These are phyloP conservation scores for Candida pini DNA, from an alignment of 805 yeast species.

Conservation along the genomic window DNA sequence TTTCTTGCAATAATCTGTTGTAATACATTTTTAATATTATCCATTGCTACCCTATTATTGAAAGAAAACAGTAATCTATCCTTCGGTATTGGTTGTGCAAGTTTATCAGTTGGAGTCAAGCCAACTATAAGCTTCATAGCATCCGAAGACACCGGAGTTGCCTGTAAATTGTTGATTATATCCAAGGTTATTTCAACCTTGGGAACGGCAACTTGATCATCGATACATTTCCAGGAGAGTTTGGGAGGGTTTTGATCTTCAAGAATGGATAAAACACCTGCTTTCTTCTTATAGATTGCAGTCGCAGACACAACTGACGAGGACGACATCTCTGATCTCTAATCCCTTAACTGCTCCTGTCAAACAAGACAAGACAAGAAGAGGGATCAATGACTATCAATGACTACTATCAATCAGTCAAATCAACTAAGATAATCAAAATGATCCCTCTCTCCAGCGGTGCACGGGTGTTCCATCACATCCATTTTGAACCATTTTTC, in stretches of 20 bases:
- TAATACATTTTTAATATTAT: conserved; percentile 58
- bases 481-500: too few relatives aligned
- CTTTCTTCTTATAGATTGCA: conserved; percentile 47
- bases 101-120: conserved; percentile 24
- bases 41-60: conserved; percentile 70
- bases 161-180: conserved; percentile 49
- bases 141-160: conserved; percentile 61
- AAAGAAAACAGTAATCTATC: conserved; percentile 49
- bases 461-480: too few relatives aligned
- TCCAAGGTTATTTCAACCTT: conserved; percentile 37
- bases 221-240: conserved; percentile 55
- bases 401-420: too few relatives aligned
- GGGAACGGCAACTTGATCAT: conserved; percentile 34
- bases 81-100: conserved; percentile 16
- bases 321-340: background rate
- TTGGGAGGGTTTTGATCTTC: conserved; percentile 55
- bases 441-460: too few relatives aligned
- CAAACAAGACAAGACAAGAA: background rate
- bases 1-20: conserved; percentile 66
- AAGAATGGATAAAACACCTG: conserved; percentile 50
- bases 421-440: too few relatives aligned
- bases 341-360: background rate
- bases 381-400: too few relatives aligned
- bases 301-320: conserved; percentile 34
- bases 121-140: conserved; percentile 62